Evolutionary conservation across 2,329 filamentous ascomycete species (phyloP), one percentile per base, ranked within the genome.

Genomic region (Gyromitra esculenta): DNA sequence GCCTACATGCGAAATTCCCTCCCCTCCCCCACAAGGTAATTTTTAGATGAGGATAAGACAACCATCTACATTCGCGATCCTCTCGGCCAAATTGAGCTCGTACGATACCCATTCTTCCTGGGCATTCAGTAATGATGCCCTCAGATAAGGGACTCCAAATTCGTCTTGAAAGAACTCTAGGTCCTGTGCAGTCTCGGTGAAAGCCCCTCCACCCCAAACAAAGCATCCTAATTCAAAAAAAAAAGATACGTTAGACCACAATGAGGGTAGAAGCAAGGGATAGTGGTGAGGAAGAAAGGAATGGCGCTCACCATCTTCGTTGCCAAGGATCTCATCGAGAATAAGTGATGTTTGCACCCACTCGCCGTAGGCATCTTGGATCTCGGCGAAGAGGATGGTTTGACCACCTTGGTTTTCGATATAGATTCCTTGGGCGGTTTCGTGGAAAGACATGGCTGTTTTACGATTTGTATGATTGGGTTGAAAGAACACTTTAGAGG

Each of bases 271-370:
- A n/a, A n/a, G 54, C 8, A 37, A 37, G 13, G 5, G n/a, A 57
- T 31, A 57, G 13, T 35, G 21, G 25, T 3, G 25, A 31, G 25
- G 25, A 31, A 31, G 25, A 31, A 31, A 31, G 9, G 9, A 57
- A 37, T 13, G 8, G 13, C 15, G 37, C 54, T 57, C n/a, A 57
- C 54, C 54, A n/a, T 57, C 31, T 57, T 57, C 54, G 31, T 37
- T 25, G 25, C 31, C 25, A 31, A 57, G 31, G 31, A 39, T n/a
- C 3, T 57, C 54, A n/a, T 57, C 54, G 13, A 57, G 54, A 35
- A 37, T 1, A n/a, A 57, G 31, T 5, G 54, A 57, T 31, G 4
- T 54, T 31, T 54, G 31, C 31, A 15, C 21, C 15, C 54, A 37
- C 11, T 4, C 8, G 7, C 25, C 54, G 31, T n/a, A 37, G 54